A percentile compares a stretch with the other conserved stretches of the same genome.
Evolutionary conservation across 805 yeast genomes (phyloP).

Genomic region (Jamesozyma lodderae): DNA sequence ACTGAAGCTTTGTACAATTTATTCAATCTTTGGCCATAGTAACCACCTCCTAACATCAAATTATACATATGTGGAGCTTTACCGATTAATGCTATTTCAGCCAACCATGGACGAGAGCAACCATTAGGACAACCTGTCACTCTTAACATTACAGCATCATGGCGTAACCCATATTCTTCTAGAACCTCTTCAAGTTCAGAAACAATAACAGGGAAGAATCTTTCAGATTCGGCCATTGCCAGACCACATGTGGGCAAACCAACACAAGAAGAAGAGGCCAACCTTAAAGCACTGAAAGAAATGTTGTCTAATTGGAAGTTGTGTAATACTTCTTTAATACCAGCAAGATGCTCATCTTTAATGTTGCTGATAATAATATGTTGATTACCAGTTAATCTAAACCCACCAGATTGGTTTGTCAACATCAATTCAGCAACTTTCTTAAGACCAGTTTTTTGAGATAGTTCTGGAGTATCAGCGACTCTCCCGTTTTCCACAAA

Average conservation of each 20-base stretch:
- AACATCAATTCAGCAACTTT: slow-evolving; percentile 66
- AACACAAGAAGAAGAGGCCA: slow-evolving; percentile 93
- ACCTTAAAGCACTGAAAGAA: slow-evolving; percentile 71
- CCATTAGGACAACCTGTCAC: slow-evolving; percentile 99
- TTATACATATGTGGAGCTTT: slow-evolving; percentile 91
- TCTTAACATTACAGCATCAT: slow-evolving; percentile 90
- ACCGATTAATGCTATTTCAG: slow-evolving; percentile 92
- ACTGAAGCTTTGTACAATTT: slow-evolving; percentile 81
- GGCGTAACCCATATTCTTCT: slow-evolving; percentile 88
- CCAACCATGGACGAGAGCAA: slow-evolving; percentile 97
- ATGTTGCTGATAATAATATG: slow-evolving; percentile 73
- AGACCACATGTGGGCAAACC: slow-evolving; percentile 98
- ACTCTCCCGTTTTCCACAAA: slow-evolving; percentile 95
- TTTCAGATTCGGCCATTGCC: slow-evolving; percentile 97
- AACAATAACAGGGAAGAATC: slow-evolving; percentile 72
- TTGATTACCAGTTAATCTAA: slow-evolving; percentile 93
- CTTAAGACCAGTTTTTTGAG: slow-evolving; percentile 79
- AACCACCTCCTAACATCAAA: slow-evolving; percentile 92
- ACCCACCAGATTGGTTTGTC: slow-evolving; percentile 61
- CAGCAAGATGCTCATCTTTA: slow-evolving; percentile 55
- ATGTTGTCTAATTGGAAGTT: slow-evolving; percentile 78
- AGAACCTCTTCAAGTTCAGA: slow-evolving; percentile 75
- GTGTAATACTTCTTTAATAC: slow-evolving; percentile 54
- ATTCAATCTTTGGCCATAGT: slow-evolving; percentile 85
- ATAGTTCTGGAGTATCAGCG: slow-evolving; percentile 82